Conservation (phyloP, 345 rosid species). For the Citrus medica region DNA sequence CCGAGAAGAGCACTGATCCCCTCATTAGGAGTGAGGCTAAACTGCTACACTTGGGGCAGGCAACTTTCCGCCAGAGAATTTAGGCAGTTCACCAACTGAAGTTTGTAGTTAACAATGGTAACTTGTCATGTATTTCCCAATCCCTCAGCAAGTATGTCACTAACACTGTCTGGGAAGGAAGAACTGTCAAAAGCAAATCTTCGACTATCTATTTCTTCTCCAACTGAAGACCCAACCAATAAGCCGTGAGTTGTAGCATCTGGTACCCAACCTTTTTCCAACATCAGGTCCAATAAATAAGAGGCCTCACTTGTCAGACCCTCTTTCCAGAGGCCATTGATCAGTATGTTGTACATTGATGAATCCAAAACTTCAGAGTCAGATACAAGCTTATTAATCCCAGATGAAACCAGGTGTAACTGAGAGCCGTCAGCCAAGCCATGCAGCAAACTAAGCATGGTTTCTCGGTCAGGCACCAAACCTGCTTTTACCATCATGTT, state of each 20-base stretch:
- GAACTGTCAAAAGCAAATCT: conserved; percentile 1
- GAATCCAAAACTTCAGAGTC: conserved; percentile 25
- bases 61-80: not conserved
- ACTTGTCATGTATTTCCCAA: conserved; percentile 15
- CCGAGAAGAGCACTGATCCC: not conserved
- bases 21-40: no score
- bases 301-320: conserved; percentile 33
- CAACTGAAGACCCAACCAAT: conserved; percentile 34
- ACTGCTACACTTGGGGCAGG: not conserved
- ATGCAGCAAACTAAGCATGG: conserved; percentile 21
- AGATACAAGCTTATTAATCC: conserved; percentile 26
- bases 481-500: conserved; percentile 37
- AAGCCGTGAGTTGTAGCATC: conserved; percentile 41
- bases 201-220: conserved; percentile 19
- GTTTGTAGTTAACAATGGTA: not conserved
- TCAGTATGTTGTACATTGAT: conserved; percentile 26
- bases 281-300: conserved; percentile 40
- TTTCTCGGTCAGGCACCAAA: conserved; percentile 32
- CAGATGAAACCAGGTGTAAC: conserved; percentile 22
- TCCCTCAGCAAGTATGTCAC: conserved; percentile 40
- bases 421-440: conserved; percentile 24
- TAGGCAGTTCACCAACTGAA: not conserved
- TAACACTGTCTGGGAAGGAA: conserved; percentile 30
- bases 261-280: conserved; percentile 55
- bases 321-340: conserved; percentile 47